Evolutionary conservation across 257 asterid genomes (phyloP).

Genomic region (Ophiorrhiza pumila): DNA sequence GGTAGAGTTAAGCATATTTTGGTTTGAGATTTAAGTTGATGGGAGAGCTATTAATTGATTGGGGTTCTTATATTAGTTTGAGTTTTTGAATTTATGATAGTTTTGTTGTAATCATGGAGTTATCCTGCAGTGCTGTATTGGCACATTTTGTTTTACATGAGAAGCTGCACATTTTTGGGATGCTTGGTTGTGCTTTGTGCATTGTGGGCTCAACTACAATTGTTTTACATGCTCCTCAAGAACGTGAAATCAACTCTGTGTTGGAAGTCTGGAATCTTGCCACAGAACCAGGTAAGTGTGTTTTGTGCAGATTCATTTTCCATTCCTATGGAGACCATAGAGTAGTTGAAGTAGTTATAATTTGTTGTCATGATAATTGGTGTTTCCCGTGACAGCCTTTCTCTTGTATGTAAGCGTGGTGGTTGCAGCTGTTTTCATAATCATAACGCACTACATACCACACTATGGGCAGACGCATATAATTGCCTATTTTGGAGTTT

Average conservation of each 20-base stretch:
- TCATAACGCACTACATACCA: constrained; percentile 32
- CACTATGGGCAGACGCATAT: constrained; percentile 40
- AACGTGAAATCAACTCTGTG: constrained; percentile 41
- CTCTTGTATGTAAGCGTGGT: constrained; percentile 33
- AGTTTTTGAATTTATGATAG: background rate
- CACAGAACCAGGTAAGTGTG: constrained; percentile 39
- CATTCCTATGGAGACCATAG: background rate
- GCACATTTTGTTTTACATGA: constrained; percentile 43
- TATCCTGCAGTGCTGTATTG: constrained; percentile 36
- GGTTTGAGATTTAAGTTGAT: background rate
- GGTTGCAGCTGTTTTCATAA: constrained; percentile 25
- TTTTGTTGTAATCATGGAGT: background rate
- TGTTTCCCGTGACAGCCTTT: constrained; percentile 28
- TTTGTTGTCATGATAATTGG: background rate
- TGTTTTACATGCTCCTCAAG: constrained; percentile 47
- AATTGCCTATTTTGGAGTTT: constrained; percentile 39
- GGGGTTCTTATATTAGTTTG: background rate
- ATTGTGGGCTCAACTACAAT: constrained; percentile 42
- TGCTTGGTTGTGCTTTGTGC: constrained; percentile 41
- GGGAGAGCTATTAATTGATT: background rate
- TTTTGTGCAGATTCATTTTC: background rate
- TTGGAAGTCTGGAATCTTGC: constrained; percentile 48
- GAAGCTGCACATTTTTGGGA: constrained; percentile 39
- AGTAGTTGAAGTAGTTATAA: background rate
- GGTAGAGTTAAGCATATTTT: background rate